Evolutionary conservation across 352 stramenopile species (phyloP), one percentile per base, ranked within the genome.

Genomic region (Phytophthora fragariae): DNA sequence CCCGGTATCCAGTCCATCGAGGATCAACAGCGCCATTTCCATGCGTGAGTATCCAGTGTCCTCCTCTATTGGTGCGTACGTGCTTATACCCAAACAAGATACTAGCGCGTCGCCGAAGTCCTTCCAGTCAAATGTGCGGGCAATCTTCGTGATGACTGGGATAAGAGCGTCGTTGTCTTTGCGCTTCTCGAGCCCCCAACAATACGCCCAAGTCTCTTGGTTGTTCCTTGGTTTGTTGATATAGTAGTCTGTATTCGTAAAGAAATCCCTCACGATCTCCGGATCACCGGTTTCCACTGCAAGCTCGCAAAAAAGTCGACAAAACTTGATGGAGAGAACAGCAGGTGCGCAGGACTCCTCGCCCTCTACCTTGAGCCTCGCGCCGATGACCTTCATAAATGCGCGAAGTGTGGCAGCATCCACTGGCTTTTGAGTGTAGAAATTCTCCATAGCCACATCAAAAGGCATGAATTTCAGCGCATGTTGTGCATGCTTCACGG

Each of bases 301-400:
- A 3, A 54, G 19, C 47, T 54, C 47, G 47, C 19, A 29, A 14
- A 54, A 54, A 14, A 31, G 47, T 15, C 11, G 47, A 29, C 47
- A 29, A n/a, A 54, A 54, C 9, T 27, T 54, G 47, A 54, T 27
- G 10, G 47, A 54, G 47, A 54, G n/a, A 14, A n/a, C 3, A 15
- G 6, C n/a, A 31, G 47, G 19, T 29, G 10, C 15, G 14, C 3
- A 54, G 19, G 14, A 54, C 9, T 29, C 9, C 10, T 54, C 14
- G 17, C 19, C 47, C 19, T 54, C 19, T 10, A 29, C 19, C 14
- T 54, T 54, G n/a, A 14, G 4, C 17, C 47, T 54, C 15, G 47
- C 10, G 19, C 19, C 47, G 1, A 54, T 54, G 19, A 15, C 19
- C 3, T 69, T 44, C 53, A 73, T 53, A 19, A 73, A 66, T 15